phyloP scores from a whole-genome alignment of 2,329 filamentous ascomycete species.

The Pezicula carpinea region DNA sequence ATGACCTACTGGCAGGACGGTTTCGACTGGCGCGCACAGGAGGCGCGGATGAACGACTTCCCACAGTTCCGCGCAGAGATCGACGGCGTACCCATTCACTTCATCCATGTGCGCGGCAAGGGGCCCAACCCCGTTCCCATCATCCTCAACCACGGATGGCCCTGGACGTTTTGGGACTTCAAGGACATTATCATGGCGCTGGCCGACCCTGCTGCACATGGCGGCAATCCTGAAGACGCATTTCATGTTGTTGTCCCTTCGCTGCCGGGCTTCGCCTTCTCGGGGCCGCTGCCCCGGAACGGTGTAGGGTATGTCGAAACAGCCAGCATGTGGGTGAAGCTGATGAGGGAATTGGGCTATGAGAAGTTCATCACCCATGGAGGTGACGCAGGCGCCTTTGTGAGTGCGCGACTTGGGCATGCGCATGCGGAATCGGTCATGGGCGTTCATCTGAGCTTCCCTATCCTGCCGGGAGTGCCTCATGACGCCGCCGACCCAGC shows the following conservation, averaged over 20 bases:
- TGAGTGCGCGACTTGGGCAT: constrained; percentile 5
- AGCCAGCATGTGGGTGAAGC: constrained; percentile 6
- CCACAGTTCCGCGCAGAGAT: constrained; percentile 31
- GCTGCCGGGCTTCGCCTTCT: constrained; percentile 12
- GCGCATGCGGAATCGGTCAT: constrained; percentile 5
- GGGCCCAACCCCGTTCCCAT: constrained; percentile 7
- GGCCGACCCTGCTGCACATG: neutral
- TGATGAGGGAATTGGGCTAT: constrained; percentile 12
- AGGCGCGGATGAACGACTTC: constrained; percentile 15
- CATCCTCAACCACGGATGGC: constrained; percentile 12
- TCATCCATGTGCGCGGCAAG: constrained; percentile 9
- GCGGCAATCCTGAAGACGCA: constrained; percentile 1
- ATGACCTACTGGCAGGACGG: constrained; percentile 14
- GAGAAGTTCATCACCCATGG: constrained; percentile 10
- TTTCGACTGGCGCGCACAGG: constrained; percentile 17
- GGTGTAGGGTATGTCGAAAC: constrained; percentile 7
- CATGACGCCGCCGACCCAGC: constrained; percentile 9
- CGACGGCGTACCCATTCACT: constrained; percentile 20
- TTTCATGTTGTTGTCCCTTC: constrained; percentile 14
- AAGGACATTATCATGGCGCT: constrained; percentile 8
- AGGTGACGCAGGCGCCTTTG: constrained; percentile 9
- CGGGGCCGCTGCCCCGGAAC: constrained; percentile 3
- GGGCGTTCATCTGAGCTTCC: constrained; percentile 10
- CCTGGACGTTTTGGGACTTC: constrained; percentile 6
- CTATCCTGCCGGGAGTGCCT: constrained; percentile 7